Evolutionary conservation across 139 green algal species (phyloP), one percentile per base, ranked within the genome.

Genomic region (Chlamydomonas sp.): DNA sequence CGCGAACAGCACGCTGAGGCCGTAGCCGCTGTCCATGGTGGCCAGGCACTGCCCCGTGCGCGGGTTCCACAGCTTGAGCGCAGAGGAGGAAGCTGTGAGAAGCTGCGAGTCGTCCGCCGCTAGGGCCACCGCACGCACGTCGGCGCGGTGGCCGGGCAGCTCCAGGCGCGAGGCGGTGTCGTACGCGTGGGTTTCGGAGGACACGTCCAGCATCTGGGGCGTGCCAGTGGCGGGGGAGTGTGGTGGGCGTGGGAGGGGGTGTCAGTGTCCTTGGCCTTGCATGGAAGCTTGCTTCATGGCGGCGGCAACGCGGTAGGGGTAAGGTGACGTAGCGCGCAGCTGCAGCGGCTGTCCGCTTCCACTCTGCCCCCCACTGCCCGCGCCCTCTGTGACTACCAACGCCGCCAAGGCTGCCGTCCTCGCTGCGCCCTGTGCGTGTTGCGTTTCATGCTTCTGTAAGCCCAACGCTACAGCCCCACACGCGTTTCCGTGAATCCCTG

Each of bases 51-150:
- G 87, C 17, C 95, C 96, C 4, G 91, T 97, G 31, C 75, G 76
- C 0, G 96, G 91, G 89, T 98, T 97, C 98, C 98, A 99, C 2
- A 99, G 80, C 93, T 97, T 97, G 74, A 96, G 86, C 57, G 90
- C 93, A 63, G 90, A 92, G 85, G 94, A 94, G 62, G 93, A 96
- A 63, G 91, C 87, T 3, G 96, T 97, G 9, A 99, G 78, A n/a
- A 97, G 85, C 68, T 96, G 68, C 15, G 89, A 89, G 92, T 97
- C 96, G 89, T 99, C 97, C 4, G 86, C 78, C 1, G 95, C 94
- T 2, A 99, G 91, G 2, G 94, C 92, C 58, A 98, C 57, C 2
- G 94, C 93, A n/a, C 98, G 94, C 20, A 99, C 92, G 83, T 98
- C 98, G 4, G 95, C 94, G 63, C 98, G 90, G 90, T 99, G 98